Conservation (phyloP, 129 eudicot genomes). For the Sambucus nigra region DNA sequence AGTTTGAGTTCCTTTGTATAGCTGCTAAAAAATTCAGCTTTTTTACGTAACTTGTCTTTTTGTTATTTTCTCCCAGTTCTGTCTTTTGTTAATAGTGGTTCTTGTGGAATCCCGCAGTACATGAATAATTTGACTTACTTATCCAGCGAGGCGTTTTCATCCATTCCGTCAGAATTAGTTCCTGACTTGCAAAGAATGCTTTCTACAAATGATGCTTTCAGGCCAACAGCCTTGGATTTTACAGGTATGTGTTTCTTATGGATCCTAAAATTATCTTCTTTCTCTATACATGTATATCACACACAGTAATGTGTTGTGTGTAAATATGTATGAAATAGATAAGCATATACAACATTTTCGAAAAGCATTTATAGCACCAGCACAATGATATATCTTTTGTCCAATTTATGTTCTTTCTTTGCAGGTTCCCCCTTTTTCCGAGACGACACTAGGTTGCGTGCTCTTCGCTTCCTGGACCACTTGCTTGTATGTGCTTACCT, state of each 20-base stretch:
- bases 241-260: slow-evolving; percentile 38
- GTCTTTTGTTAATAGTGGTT: slow-evolving; percentile 20
- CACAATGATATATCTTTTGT: not conserved
- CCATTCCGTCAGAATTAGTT: slow-evolving; percentile 77
- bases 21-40: not conserved
- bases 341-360: not conserved
- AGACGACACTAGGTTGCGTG: slow-evolving; percentile 97
- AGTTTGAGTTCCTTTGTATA: slow-evolving; percentile 1
- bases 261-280: not conserved
- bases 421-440: slow-evolving; percentile 90
- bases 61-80: not conserved
- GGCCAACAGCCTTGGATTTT: slow-evolving; percentile 90
- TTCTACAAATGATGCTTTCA: slow-evolving; percentile 65
- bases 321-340: not conserved
- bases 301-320: too few relatives aligned
- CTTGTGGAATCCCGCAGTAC: slow-evolving; percentile 61
- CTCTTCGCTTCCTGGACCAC: slow-evolving; percentile 98
- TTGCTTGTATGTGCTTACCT: slow-evolving; percentile 66
- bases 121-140: slow-evolving; percentile 81
- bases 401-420: slow-evolving; percentile 19
- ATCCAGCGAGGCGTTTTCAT: slow-evolving; percentile 70
- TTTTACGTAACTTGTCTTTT: slow-evolving; percentile 2
- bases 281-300: not conserved
- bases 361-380: not conserved
- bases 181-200: slow-evolving; percentile 89